Evolutionary conservation across 2,329 filamentous ascomycete genomes (phyloP).

Genomic region (Sporothrix schenckii): DNA sequence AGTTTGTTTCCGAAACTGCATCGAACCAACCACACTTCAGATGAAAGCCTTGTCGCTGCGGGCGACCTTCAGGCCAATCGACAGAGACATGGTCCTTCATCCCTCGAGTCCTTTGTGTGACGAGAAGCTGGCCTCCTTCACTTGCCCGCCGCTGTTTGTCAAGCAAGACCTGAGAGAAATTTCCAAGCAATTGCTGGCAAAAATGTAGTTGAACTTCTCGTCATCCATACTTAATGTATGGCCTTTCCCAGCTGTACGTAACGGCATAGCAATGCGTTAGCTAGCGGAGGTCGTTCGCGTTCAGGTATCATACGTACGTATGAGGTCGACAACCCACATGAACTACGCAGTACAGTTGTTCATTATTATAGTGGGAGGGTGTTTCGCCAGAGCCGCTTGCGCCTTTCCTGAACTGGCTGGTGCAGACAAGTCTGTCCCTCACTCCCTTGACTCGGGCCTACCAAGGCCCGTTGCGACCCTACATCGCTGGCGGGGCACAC

Average conservation of each 20-base stretch:
- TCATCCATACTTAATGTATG: neutral
- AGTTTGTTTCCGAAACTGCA: slow-evolving; percentile 5
- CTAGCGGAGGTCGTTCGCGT: neutral
- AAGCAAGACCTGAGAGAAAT: neutral
- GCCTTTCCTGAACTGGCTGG: neutral
- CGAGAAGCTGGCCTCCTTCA: neutral
- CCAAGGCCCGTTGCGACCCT: slow-evolving; percentile 26
- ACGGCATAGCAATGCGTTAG: neutral
- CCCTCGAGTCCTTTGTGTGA: neutral
- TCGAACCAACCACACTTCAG: neutral
- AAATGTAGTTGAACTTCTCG: neutral
- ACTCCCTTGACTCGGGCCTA: slow-evolving; percentile 18
- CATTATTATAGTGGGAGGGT: neutral
- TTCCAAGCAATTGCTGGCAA: neutral
- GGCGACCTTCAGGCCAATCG: neutral
- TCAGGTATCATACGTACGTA: neutral
- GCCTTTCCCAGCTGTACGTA: neutral
- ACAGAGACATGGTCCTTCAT: neutral
- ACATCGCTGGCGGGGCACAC: slow-evolving; percentile 5
- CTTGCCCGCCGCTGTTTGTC: neutral
- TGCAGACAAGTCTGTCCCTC: neutral
- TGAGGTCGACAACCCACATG: neutral
- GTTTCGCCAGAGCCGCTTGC: slow-evolving; percentile 10
- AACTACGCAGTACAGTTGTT: neutral
- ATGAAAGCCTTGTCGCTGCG: neutral